Percentiles rank a stretch among this genome's conserved stretches.
These are phyloP conservation scores for Limtongia smithiae DNA, from an alignment of 805 yeast species.

Conservation along the genomic window DNA sequence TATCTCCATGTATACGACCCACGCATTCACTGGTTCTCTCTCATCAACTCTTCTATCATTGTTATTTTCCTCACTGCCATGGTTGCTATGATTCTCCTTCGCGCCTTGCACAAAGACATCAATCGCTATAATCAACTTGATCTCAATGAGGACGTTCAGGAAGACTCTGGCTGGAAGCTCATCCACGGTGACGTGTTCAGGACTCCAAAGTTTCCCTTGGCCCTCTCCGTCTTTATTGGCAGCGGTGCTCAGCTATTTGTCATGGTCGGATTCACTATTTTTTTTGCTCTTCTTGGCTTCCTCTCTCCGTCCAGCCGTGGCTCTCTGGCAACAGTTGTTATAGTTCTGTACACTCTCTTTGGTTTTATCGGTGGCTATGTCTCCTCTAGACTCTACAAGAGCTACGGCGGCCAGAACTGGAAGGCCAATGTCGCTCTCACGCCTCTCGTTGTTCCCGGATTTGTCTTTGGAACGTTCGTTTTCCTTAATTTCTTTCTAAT, in stretches of 20 bases:
- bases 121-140: constrained; percentile 84
- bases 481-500: constrained; percentile 79
- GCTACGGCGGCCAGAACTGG: constrained; percentile 91
- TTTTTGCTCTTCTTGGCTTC: constrained; percentile 83
- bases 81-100: constrained; percentile 71
- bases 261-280: constrained; percentile 68
- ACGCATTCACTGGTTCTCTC: constrained; percentile 92
- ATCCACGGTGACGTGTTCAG: constrained; percentile 94
- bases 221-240: constrained; percentile 78
- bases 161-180: constrained; percentile 96
- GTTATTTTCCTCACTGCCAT: constrained; percentile 73
- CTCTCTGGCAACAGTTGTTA: constrained; percentile 83
- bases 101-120: constrained; percentile 81
- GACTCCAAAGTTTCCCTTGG: constrained; percentile 65
- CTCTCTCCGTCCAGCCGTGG: constrained; percentile 95
- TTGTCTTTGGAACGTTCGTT: constrained; percentile 58
- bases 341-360: constrained; percentile 73
- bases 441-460: constrained; percentile 82
- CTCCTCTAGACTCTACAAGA: constrained; percentile 81
- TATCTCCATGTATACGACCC: constrained; percentile 89
- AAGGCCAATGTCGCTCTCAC: constrained; percentile 77
- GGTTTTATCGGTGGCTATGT: constrained; percentile 82
- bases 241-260: constrained; percentile 80
- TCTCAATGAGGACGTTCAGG: constrained; percentile 73
- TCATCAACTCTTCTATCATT: constrained; percentile 78